These are phyloP conservation scores for Nothophoma quercina DNA, from an alignment of 2,329 filamentous ascomycete species.

Conservation along the genomic window DNA sequence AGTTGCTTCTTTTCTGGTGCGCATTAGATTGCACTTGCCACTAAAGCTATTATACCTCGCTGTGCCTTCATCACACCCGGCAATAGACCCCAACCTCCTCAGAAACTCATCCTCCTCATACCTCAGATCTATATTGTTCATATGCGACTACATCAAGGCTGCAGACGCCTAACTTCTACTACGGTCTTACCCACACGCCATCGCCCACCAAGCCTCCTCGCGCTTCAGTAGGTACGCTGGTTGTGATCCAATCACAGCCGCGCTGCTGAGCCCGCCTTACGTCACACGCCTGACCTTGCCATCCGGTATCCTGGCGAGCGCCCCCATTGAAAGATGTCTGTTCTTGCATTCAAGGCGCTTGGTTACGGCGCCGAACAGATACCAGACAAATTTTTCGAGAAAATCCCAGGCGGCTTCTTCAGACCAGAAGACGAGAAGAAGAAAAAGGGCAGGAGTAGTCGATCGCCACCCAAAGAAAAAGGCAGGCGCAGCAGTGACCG, in stretches of 20 bases:
- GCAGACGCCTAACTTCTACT: conserved; percentile 14
- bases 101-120: conserved; percentile 2
- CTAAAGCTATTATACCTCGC: conserved; percentile 3
- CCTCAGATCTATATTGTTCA: conserved; percentile 21
- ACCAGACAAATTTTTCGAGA: conserved; percentile 49
- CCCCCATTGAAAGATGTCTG: conserved; percentile 40
- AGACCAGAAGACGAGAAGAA: conserved; percentile 42
- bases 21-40: conserved; percentile 8
- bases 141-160: conserved; percentile 6
- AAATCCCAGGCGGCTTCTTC: conserved; percentile 49
- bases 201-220: conserved; percentile 31
- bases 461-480: conserved; percentile 27
- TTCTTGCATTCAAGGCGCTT: conserved; percentile 50
- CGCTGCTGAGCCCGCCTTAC: conserved; percentile 32
- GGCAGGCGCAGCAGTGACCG: conserved; percentile 24
- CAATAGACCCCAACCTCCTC: conserved; percentile 3
- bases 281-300: conserved; percentile 36
- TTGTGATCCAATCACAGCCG: conserved; percentile 43
- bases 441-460: conserved; percentile 29
- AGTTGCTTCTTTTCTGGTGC: conserved; percentile 12
- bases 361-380: conserved; percentile 49
- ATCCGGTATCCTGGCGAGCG: conserved; percentile 35
- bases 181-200: conserved; percentile 32
- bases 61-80: conserved; percentile 1
- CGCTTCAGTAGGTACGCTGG: conserved; percentile 17